A percentile compares a stretch with the other conserved stretches of the same genome.
phyloP scores from a whole-genome alignment of 1,284 basidiomycete species.

The Sanghuangporus sanghuang region DNA sequence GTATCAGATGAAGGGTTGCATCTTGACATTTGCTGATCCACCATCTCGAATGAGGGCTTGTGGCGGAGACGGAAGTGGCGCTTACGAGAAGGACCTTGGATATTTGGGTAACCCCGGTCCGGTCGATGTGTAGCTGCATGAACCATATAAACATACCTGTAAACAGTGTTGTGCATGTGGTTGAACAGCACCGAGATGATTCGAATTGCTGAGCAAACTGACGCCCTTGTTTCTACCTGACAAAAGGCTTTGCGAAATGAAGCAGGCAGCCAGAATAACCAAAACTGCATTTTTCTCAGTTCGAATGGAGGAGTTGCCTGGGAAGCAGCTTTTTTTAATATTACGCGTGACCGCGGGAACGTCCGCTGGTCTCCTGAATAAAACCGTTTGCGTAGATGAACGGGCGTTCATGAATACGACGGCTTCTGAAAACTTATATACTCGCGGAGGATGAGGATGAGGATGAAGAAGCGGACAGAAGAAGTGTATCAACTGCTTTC shows the following conservation, averaged over 20 bases:
- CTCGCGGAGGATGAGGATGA: background rate
- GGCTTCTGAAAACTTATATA: background rate
- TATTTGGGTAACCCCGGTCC: background rate
- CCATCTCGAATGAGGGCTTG: background rate
- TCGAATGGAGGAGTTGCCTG: too few species aligned
- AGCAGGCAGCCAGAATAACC: too few species aligned
- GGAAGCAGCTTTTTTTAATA: background rate
- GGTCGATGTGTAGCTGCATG: background rate
- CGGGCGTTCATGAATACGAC: background rate
- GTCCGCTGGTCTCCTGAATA: background rate
- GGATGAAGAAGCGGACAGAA: background rate
- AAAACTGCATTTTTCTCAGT: too few species aligned
- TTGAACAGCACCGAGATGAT: too few species aligned
- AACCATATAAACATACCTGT: too few species aligned
- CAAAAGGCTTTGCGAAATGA: too few species aligned
- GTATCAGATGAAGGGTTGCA: background rate
- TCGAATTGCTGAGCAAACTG: too few species aligned
- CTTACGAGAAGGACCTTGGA: background rate
- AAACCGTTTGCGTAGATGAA: background rate
- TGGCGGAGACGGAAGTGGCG: background rate
- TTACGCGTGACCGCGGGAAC: background rate
- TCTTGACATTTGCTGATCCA: background rate
- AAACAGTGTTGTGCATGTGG: too few species aligned
- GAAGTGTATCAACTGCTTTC: background rate
- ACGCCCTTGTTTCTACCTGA: too few species aligned